Evolutionary conservation across 2,329 filamentous ascomycete genomes (phyloP).

Genomic region (Westerdykella sp.): DNA sequence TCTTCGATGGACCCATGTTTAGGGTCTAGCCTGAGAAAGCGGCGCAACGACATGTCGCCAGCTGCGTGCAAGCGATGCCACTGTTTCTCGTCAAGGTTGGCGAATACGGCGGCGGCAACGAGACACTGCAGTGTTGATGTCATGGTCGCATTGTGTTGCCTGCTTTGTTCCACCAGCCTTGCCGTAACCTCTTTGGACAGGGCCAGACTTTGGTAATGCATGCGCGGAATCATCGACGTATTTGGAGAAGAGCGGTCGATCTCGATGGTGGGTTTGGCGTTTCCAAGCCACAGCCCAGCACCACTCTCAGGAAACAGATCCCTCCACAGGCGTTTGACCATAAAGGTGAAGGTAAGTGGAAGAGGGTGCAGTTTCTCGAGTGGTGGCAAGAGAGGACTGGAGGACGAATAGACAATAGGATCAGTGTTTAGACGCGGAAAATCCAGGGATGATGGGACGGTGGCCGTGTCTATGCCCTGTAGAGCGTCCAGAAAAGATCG

Average conservation of each 20-base stretch:
- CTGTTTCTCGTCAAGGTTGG: conserved; percentile 18
- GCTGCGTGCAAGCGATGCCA: conserved; percentile 29
- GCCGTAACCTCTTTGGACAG: conserved; percentile 27
- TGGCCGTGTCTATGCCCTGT: conserved; percentile 6
- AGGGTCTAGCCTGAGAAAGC: conserved; percentile 26
- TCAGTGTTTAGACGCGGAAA: conserved; percentile 1
- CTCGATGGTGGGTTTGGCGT: conserved; percentile 12
- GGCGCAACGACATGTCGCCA: conserved; percentile 37
- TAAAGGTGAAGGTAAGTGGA: conserved; percentile 32
- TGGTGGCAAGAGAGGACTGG: conserved; percentile 32
- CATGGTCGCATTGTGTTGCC: conserved; percentile 36
- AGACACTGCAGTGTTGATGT: conserved; percentile 38
- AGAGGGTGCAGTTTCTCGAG: conserved; percentile 40
- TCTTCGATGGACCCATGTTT: not conserved
- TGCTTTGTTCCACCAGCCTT: conserved; percentile 29
- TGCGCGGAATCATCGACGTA: no score
- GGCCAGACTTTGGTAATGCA: conserved; percentile 14
- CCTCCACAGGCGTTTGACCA: conserved; percentile 31
- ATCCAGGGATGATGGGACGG: conserved; percentile 4
- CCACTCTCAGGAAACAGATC: conserved; percentile 23
- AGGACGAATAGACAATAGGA: conserved; percentile 10
- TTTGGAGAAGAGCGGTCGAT: conserved; percentile 5
- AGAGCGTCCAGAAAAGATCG: conserved; percentile 37
- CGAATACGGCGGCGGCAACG: conserved; percentile 36
- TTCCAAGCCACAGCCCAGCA: conserved; percentile 5